Conservation (phyloP, 108 stramenopile species). For the Pinguiococcus pyrenoidosus region DNA sequence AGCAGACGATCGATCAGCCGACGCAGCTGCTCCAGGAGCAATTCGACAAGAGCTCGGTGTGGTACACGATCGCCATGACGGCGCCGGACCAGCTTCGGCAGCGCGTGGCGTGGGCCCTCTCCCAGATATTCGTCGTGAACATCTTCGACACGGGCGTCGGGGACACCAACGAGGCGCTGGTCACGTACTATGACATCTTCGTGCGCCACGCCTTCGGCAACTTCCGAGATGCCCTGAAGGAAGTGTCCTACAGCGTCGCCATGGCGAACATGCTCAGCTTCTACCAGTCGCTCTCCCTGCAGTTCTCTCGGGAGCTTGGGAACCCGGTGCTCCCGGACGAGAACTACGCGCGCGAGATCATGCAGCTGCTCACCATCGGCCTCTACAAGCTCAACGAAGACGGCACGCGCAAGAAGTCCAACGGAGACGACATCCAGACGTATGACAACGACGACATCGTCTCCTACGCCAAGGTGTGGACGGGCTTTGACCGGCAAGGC, state of each 20-base stretch:
- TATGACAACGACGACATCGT: conserved; percentile 59
- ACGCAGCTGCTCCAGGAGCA: too few relatives aligned
- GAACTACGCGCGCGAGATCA: too few relatives aligned
- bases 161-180: conserved; percentile 34
- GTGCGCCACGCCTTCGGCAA: too few relatives aligned
- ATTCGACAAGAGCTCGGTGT: conserved; percentile 25
- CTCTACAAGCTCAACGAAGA: too few relatives aligned
- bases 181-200: conserved; percentile 48
- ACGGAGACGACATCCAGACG: conserved; percentile 22
- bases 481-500: conserved; percentile 35
- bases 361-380: too few relatives aligned
- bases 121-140: conserved; percentile 46
- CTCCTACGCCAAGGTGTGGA: conserved; percentile 45
- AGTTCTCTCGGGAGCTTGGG: too few relatives aligned
- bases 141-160: conserved; percentile 15
- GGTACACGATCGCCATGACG: conserved; percentile 41
- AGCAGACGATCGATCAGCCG: too few relatives aligned
- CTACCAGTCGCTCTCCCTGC: conserved; percentile 3
- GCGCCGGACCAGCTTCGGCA: conserved; percentile 60
- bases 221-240: conserved; percentile 50
- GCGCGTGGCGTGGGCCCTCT: conserved; percentile 51
- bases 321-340: conserved; percentile 39
- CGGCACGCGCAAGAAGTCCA: conserved; percentile 39
- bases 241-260: conserved; percentile 43
- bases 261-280: conserved; percentile 52